phyloP scores from a whole-genome alignment of 2,329 filamentous ascomycete genomes.

The Botryotinia narcissicola region DNA sequence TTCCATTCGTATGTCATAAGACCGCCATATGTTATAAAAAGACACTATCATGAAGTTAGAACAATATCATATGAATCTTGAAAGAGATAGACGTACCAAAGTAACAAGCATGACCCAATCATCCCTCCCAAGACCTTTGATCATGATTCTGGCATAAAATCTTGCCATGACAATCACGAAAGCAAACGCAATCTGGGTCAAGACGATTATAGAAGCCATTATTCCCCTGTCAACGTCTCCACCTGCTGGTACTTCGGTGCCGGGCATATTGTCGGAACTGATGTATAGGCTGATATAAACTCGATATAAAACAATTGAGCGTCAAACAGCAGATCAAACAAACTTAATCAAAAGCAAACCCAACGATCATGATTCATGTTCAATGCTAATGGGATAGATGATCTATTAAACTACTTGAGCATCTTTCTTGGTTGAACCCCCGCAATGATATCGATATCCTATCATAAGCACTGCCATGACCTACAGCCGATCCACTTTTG shows the following conservation, averaged over 20 bases:
- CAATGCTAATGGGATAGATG: not conserved
- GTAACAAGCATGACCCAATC: conserved; percentile 20
- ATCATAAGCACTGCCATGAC: conserved; percentile 4
- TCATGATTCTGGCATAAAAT: conserved; percentile 16
- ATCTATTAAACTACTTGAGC: not conserved
- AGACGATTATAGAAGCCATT: conserved; percentile 2
- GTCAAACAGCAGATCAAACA: not conserved
- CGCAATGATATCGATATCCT: conserved; percentile 1
- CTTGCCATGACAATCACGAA: conserved; percentile 14
- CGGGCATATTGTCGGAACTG: not conserved
- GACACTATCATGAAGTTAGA: not conserved
- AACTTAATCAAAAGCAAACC: not conserved
- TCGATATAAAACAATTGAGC: not conserved
- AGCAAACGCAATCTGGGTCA: conserved; percentile 9
- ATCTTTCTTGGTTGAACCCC: not conserved
- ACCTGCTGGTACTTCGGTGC: not conserved
- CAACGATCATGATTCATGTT: not conserved
- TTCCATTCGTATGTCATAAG: conserved; percentile 13
- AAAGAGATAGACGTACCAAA: conserved; percentile 3
- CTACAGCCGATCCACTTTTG: not conserved
- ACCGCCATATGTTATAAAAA: conserved; percentile 8
- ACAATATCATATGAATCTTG: not conserved
- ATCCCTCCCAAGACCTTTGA: conserved; percentile 10
- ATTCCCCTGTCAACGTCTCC: conserved; percentile 14
- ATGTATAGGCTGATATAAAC: not conserved